phyloP scores from a whole-genome alignment of 2,329 filamentous ascomycete genomes.

The Myriosclerotinia duriaeana region DNA sequence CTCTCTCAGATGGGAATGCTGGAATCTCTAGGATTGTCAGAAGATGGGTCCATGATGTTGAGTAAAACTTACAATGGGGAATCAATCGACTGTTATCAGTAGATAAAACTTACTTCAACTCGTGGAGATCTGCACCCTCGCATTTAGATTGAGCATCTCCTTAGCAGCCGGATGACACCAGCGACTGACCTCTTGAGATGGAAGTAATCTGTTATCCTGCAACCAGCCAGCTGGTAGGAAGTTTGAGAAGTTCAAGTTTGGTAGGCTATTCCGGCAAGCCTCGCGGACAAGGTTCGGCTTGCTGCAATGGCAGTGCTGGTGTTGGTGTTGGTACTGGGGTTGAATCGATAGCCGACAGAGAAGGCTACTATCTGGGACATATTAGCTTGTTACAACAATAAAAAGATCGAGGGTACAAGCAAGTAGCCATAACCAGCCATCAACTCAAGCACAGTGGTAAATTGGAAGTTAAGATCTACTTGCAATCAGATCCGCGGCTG shows the following conservation, averaged over 20 bases:
- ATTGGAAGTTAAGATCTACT: not conserved
- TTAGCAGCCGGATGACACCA: conserved; percentile 46
- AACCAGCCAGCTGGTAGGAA: conserved; percentile 49
- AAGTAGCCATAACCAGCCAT: not conserved
- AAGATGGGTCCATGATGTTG: too few relatives aligned
- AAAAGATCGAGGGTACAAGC: not conserved
- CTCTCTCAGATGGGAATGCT: too few relatives aligned
- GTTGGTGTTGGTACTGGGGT: not conserved
- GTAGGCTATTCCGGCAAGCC: conserved; percentile 62
- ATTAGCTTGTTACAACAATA: not conserved
- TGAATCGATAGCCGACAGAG: not conserved
- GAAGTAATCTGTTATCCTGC: conserved; percentile 50
- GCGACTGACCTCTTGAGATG: conserved; percentile 49
- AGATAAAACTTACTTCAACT: too few relatives aligned
- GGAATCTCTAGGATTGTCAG: too few relatives aligned
- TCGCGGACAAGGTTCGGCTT: conserved; percentile 51
- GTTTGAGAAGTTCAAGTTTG: conserved; percentile 54
- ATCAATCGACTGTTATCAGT: too few relatives aligned
- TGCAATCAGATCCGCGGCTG: not conserved
- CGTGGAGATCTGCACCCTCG: too few relatives aligned
- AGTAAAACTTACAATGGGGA: too few relatives aligned
- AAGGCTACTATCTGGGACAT: not conserved
- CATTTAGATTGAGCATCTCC: too few relatives aligned
- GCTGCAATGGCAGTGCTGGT: not conserved
- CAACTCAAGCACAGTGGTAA: not conserved